Base-by-base conservation (phyloP, 2,329 filamentous ascomycete genomes). In the Diaporthe vexans region DNA sequence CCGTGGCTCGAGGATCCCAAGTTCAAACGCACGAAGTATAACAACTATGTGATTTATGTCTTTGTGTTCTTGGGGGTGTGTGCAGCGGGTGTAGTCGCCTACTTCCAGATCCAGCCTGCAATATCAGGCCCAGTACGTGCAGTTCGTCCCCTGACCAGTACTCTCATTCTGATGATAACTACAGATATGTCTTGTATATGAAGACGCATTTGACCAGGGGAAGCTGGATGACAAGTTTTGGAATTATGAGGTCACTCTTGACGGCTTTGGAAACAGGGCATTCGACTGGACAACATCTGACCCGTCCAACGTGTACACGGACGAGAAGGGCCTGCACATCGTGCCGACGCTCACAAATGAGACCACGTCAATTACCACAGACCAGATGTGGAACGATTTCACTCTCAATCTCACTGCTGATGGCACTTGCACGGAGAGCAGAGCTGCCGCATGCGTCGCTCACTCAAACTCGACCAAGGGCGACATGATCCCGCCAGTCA, bases 241-340 rank as follows among this genome's bases (percentile, higher is more conserved):
- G 74, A 76, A 69, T 26, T 76, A 72, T 17, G 74, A 76, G 29
- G 74, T 74, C 9, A 63, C 74, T 1, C 74, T 85, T n/a, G 81
- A 83, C 71, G 86, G 82, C 13, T 86, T 83, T 76, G 85, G 86
- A 65, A 86, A 84, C n/a, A 86, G 86, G 21, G 82, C 85, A 48
- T 90, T 90, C 77, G 88, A 89, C 81, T 88, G 87, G 88, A 89
- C 88, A 0, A 90, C 88, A 8, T 82, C 79, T 4, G 86, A 88
- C 76, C 75, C 80, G 0, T 79, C 78, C 70, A 90, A 90, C 79
- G 81, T 85, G 19, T 90, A 86, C 78, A 81, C 85, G 48, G 86
- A 88, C 77, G 79, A 77, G 0, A 80, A 85, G 35, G 87, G 87
- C n/a, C 82, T 90, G 54, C 87, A 89, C 79, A 89, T 90, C 68